Base-by-base conservation (phyloP, 2,329 filamentous ascomycete species). In the Didymella arachidicola region DNA sequence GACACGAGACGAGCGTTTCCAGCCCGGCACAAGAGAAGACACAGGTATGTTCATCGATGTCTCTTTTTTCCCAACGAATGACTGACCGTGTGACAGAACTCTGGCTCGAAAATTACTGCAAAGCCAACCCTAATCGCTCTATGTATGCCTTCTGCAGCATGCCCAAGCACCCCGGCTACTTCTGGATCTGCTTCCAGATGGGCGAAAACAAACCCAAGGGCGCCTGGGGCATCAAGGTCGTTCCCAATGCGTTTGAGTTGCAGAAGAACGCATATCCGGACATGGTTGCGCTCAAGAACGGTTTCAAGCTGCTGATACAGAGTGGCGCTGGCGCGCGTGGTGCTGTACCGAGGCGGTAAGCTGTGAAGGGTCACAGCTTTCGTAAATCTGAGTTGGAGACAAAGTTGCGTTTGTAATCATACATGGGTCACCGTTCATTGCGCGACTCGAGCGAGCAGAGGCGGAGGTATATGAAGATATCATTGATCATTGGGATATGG, bases 141-240 rank as follows among this genome's bases (percentile, higher is more conserved):
- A 91, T 92, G 66, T 99, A 99, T 77, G 91, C 92, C 44, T 98
- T 99, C 83, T 98, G 94, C 83, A 89, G 97, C 74, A 93, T 98
- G 75, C 85, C 89, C 32, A 93, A 93, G 78, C 90, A 94, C 74
- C 91, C 95, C 0, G 95, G 95, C 32, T 97, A 97, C 81, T 99
- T 99, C 80, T 90, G 88, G 81, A 86, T 99, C 39, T 96, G 93
- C 81, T 99, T 97, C 87, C 98, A 98, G 81, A 92, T 93, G 25
- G 94, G 91, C 61, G 85, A 89, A 68, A 83, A 84, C 47, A 90
- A 92, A 2, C 84, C 83, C 43, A 86, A 94, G 52, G 88, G 90
- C 63, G 88, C 87, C 45, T 93, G 94, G 89, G 87, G 88, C 5
- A 92, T 99, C 64, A 93, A 95, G 69, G 89, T 97, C 36, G 90